Evolutionary conservation across 2,329 filamentous ascomycete species (phyloP), one percentile per base, ranked within the genome.

Genomic region (Fusarium xylarioides): DNA sequence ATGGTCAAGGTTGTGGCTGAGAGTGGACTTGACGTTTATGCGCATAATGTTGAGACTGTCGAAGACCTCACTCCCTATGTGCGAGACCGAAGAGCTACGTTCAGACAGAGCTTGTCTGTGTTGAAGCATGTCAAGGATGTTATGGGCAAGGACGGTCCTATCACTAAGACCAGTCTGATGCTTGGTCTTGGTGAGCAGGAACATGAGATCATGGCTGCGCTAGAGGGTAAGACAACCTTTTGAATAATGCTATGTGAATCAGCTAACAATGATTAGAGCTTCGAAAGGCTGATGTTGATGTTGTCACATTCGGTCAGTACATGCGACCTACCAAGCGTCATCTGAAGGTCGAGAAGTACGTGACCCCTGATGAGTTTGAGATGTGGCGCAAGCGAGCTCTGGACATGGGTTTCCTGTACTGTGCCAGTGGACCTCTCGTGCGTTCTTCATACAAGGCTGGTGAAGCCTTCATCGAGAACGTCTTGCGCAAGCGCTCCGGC

Each of bases 131-230:
- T 93, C 35, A 98, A 99, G 87, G 88, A 90, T 68, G 90, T 92
- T 4, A 90, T 89, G 66, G 86, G 87, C 63, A 82, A 85, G 70
- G 89, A 91, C 4, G 89, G 89, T 7, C 88, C 98, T 68, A 97
- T 99, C 78, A 99, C 96, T n/a, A 99, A 99, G 88, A 98, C 96
- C 2, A 97, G 94, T 76, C 90, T 99, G 72, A 99, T 99, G 96
- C 88, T 99, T 30, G 96, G 96, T 8, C 84, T 99, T 10, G 96
- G 96, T 18, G 96, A 99, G 87, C 95, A 91, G 32, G 95, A 98
- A 78, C 89, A 93, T 23, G 93, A 98, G 83, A 82, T 99, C 2
- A 92, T 91, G 89, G 90, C 93, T 71, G 90, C 95, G 2, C 83
- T 98, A 67, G 89, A 86, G 81, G 90, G 91, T 92, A 83, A 77